Base-by-base conservation (phyloP, 2,329 filamentous ascomycete genomes). In the Beauveria sp. region DNA sequence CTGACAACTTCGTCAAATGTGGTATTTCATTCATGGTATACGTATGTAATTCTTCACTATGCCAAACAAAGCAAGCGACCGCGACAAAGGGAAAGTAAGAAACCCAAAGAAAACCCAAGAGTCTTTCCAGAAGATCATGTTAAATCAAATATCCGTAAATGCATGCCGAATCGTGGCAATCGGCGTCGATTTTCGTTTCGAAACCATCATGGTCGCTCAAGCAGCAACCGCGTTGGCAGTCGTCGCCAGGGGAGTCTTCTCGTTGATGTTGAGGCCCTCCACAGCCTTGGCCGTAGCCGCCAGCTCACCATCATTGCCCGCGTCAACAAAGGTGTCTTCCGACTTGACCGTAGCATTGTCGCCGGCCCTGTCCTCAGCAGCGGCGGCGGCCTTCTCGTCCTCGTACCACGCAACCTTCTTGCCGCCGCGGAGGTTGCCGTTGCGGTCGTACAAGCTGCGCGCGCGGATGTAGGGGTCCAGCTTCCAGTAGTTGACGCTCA, bases 391-490 rank as follows among this genome's bases (percentile, higher is more conserved):
- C 59, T 56, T 55, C 46, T 61, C 51, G 43, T 61, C 59, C 10
- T 54, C 51, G 55, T 62, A 62, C 61, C 61, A 63, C 51, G 41
- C 46, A 2, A 56, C 56, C 18, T 28, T 8, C 22, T 51, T 41
- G 22, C 61, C 61, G 46, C 51, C 51, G 14, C 52, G 61, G 7
- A 88, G 71, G 57, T 86, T 72, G 4, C 85, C 84, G 8, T 76
- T 76, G 57, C 87, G 78, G 70, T 90, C 87, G 65, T 89, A 89
- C 64, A 85, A 69, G 20, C 80, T 82, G 66, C 80, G 76, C 24
- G 86, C 84, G 40, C 88, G 77, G 20, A 90, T 70, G 68, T 86
- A 88, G 2, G 85, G 85, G 72, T 91, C 88, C 60, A 90, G 71
- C 63, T 81, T 77, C 88, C 88, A 91, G 73, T 89, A 91, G 63